Conservation (phyloP, 345 rosid genomes). For the Rhodomyrtus tomentosa region DNA sequence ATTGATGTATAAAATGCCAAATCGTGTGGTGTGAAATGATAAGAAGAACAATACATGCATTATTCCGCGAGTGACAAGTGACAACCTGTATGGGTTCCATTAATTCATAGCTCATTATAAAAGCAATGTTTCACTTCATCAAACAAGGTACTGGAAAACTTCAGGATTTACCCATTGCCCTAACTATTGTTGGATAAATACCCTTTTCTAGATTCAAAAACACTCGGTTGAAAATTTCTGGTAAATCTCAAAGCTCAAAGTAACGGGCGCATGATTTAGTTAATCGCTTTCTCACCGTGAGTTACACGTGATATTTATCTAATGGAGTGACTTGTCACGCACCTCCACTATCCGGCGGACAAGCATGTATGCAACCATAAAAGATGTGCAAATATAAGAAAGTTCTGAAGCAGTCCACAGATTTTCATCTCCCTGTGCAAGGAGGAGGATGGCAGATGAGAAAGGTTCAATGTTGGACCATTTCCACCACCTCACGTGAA, state of each 20-base stretch:
- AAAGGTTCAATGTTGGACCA: background rate
- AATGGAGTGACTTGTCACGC: background rate
- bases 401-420: background rate
- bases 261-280: accelerated
- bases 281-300: background rate
- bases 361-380: background rate
- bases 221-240: background rate
- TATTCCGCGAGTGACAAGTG: background rate
- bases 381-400: background rate
- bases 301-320: background rate
- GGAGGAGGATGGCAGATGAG: background rate
- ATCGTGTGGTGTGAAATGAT: background rate
- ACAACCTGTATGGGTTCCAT: background rate
- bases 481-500: background rate
- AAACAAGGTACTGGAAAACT: background rate
- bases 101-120: background rate
- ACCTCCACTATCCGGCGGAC: background rate
- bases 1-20: background rate
- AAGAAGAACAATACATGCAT: background rate
- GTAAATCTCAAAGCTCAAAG: background rate
- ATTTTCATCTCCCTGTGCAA: background rate
- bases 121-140: background rate
- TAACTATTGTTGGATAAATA: background rate
- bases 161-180: background rate
- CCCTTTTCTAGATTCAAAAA: background rate